Base-by-base conservation (phyloP, 108 stramenopile genomes). In the Discostella pseudostelligera region DNA sequence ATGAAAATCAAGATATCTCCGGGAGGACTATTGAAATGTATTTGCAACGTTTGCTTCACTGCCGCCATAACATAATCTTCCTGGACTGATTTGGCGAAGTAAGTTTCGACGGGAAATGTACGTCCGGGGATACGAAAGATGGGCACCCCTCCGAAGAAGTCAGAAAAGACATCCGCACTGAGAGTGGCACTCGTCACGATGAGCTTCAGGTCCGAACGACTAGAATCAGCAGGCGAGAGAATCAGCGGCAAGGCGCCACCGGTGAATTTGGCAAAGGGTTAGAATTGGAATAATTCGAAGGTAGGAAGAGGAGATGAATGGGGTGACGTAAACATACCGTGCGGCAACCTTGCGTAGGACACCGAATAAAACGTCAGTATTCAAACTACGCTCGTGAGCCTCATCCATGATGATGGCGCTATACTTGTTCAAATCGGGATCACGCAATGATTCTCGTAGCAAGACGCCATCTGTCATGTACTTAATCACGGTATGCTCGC, bases 1-100 rank as follows among this genome's bases (percentile, higher is more conserved):
- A 99, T 98, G 81, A 99, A 99, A 53, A 98, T 90, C 1, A 99
- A 66, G 69, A 99, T 97, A 72, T 99, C 99, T 12, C 99, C 99
- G 7, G 97, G 95, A 20, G 96, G 96, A 66, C 81, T 83, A 47
- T 95, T 96, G 74, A 98, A 92, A 74, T 99, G 99, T 62, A 99
- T 98, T 59, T 95, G 93, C 28, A 98, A 76, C 7, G 94, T 91
- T 81, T 98, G 96, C 72, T 97, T 97, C 21, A 98, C 99, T 3
- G 99, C 97, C 7, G 96, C 97, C 84, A 98, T 96, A 16, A 99
- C 97, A 72, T 97, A 98, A 69, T 99, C 99, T 68, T 98, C 96
- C 70, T 88, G 85, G 20, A 94, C 87, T 11, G 84, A 79, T 81
- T 96, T 96, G 36, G 94, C 71, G 74, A 84, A 96, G 67, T 91